Base-by-base conservation (phyloP, 2,329 filamentous ascomycete species). In the Fusarium robinianum region DNA sequence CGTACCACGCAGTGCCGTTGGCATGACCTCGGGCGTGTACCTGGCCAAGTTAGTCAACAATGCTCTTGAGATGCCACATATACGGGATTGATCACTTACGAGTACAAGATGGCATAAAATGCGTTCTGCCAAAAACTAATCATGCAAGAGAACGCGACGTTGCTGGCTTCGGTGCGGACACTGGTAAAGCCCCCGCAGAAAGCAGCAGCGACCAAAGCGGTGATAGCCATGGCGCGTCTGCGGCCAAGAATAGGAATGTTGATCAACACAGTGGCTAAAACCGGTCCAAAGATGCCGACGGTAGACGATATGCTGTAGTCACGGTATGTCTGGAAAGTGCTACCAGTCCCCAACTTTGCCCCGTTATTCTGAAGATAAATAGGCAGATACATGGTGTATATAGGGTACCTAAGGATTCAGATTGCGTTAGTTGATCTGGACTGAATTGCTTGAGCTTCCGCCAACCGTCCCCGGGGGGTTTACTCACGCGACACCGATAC, bases 71-170 rank as follows among this genome's bases (percentile, higher is more conserved):
- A n/a, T 4, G 12, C 3, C 23, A n/a, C 22, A 10, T 3, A 3
- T 9, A 19, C n/a, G n/a, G 5, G 7, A 14, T 12, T 8, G 5
- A n/a, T 10, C 3, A 14, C 31, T 36, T 18, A 42, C 31, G 39
- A 22, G 10, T 42, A 42, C 8, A 42, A 31, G 17, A 42, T 42
- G 4, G 39, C 23, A 35, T 42, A 42, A 10, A 42, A 42, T 27
- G 39, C 39, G 27, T 42, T 42, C 11, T 42, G 39, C 39, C 23
- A 42, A 10, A 42, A 42, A 18, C 39, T 42, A 21, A 42, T 42
- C 39, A 42, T 42, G 39, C 23, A 22, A 7, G 39, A 42, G 18
- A 42, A 41, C 17, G 26, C 37, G 25, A 41, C 23, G 27, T 33
- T 41, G 27, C 27, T 41, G 8, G 26, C n/a, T 21, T 41, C 37